Evolutionary conservation across 306 rosid genomes (phyloP).

Genomic region (Fragaria nilgerrensis): DNA sequence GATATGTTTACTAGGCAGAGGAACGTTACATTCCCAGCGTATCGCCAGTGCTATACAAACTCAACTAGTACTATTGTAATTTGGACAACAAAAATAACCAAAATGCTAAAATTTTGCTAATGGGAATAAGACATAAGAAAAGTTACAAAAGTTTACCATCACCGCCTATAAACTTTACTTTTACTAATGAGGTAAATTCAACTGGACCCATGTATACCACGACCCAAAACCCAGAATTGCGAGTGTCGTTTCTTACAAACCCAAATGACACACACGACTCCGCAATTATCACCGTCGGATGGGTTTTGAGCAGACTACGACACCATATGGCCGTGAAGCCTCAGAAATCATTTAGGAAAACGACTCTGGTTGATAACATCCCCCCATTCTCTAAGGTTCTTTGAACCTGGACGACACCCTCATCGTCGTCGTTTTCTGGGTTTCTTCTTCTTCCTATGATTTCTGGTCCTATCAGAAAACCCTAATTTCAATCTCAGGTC

Average conservation of each 20-base stretch:
- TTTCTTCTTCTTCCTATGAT: slow-evolving; percentile 3
- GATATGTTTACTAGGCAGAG: too few relatives aligned
- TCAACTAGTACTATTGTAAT: too few relatives aligned
- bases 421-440: slow-evolving; percentile 30
- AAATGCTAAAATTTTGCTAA: too few relatives aligned
- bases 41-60: too few relatives aligned
- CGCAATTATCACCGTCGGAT: slow-evolving; percentile 12
- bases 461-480: not conserved
- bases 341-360: not conserved
- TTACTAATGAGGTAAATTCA: too few relatives aligned
- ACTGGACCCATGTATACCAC: not conserved
- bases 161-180: too few relatives aligned
- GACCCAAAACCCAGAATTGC: not conserved
- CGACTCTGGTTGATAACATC: slow-evolving; percentile 1
- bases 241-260: slow-evolving; percentile 13
- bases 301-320: not conserved
- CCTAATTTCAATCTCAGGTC: slow-evolving; percentile 24
- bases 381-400: not conserved
- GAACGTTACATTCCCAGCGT: too few relatives aligned
- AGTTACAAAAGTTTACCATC: too few relatives aligned
- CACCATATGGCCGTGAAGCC: slow-evolving; percentile 4
- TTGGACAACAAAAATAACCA: too few relatives aligned
- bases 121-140: too few relatives aligned
- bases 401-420: slow-evolving; percentile 26
- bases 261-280: slow-evolving; percentile 17